Evolutionary conservation across 495 filamentous ascomycete genomes (phyloP).

Genomic region (Aspergillus panamensis): DNA sequence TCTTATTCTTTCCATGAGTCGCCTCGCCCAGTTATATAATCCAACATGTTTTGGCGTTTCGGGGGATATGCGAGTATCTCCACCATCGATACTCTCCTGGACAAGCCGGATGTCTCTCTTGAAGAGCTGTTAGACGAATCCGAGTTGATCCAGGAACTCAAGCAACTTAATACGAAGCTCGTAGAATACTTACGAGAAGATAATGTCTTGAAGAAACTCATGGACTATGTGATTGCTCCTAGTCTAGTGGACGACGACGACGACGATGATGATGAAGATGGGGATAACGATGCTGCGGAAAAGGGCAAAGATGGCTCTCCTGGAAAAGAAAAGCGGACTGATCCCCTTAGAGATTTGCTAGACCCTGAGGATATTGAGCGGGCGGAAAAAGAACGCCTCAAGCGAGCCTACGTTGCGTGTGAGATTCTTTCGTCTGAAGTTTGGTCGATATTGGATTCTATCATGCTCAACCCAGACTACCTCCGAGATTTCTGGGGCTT

Average conservation of each 20-base stretch:
- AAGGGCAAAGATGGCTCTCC: constrained; percentile 31
- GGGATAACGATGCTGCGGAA: constrained; percentile 40
- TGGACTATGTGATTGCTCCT: constrained; percentile 87
- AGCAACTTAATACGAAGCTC: constrained; percentile 96
- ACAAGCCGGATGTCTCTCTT: constrained; percentile 88
- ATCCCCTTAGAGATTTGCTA: constrained; percentile 46
- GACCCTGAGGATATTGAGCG: constrained; percentile 63
- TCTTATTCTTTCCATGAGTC: constrained; percentile 38
- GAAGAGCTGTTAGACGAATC: constrained; percentile 95
- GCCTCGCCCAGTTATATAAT: constrained; percentile 40
- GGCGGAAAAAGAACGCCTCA: constrained; percentile 79
- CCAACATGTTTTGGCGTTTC: constrained; percentile 97
- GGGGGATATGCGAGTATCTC: constrained; percentile 97
- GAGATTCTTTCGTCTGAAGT: constrained; percentile 95
- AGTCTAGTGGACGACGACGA: constrained; percentile 62
- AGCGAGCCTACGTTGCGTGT: constrained; percentile 86
- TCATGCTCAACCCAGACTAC: constrained; percentile 77
- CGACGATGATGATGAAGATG: constrained; percentile 52
- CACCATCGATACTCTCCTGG: constrained; percentile 91
- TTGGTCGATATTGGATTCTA: constrained; percentile 89
- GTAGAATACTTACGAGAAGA: constrained; percentile 93
- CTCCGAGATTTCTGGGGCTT: constrained; percentile 89
- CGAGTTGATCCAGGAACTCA: constrained; percentile 94
- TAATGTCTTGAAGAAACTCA: constrained; percentile 76
- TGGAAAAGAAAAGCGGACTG: constrained; percentile 43